These are phyloP conservation scores for Rhodotorula taiwanensis DNA, from an alignment of 768 basidiomycete genomes.

Conservation along the genomic window DNA sequence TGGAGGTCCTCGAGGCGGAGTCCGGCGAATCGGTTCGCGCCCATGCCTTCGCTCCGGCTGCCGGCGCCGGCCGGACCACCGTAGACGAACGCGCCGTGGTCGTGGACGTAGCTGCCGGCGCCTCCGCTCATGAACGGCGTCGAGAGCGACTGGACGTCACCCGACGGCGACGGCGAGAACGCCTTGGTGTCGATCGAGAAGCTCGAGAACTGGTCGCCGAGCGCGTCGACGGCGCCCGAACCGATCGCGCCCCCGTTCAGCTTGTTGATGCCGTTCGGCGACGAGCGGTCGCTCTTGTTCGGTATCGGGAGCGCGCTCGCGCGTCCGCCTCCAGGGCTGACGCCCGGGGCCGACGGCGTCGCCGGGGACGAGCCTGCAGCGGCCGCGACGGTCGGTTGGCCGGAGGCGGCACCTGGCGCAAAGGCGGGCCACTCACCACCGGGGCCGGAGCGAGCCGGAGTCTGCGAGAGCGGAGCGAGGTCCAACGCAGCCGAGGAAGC, in stretches of 20 bases:
- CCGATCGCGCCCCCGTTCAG: conserved; percentile 16
- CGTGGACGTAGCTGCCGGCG: conserved; percentile 34
- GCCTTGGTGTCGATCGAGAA: conserved; percentile 38
- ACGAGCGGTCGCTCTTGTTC: conserved; percentile 9
- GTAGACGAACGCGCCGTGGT: conserved; percentile 35
- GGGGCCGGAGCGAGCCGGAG: conserved; percentile 51
- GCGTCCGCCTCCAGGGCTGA: conserved; percentile 4
- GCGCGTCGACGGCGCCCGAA: conserved; percentile 19
- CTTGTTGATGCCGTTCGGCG: conserved; percentile 17
- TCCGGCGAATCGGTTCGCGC: conserved; percentile 90
- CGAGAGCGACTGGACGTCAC: conserved; percentile 20
- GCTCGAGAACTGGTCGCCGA: conserved; percentile 33
- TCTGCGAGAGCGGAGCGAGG: conserved; percentile 79
- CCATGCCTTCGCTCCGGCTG: conserved; percentile 24
- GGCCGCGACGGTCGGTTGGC: conserved; percentile 44
- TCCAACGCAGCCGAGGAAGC: conserved; percentile 87
- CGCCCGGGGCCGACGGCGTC: conserved; percentile 10
- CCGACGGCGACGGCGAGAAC: conserved; percentile 31
- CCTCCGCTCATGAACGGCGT: conserved; percentile 29
- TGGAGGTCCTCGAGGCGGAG: conserved; percentile 90
- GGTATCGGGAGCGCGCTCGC: conserved; percentile 8
- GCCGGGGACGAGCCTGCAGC: conserved; percentile 20
- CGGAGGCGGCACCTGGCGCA: conserved; percentile 52
- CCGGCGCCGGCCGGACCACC: conserved; percentile 23
- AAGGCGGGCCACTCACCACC: conserved; percentile 46